Conservation (phyloP, 1,284 basidiomycete genomes). For the Puccinia triticina region DNA sequence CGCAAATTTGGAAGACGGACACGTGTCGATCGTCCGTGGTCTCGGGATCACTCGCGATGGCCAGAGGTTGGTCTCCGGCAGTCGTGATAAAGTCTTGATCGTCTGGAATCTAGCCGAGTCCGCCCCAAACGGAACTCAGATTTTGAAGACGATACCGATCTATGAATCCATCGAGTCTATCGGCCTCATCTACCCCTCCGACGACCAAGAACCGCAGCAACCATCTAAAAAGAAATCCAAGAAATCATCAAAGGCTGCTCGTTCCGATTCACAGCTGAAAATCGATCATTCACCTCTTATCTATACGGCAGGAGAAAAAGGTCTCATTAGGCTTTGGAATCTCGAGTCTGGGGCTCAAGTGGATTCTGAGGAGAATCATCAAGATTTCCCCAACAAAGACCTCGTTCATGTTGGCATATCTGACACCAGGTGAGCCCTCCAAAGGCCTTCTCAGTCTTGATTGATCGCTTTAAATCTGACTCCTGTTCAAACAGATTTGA, state of each 20-base stretch:
- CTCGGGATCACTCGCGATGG: constrained; percentile 82
- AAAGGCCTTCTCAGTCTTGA: neutral
- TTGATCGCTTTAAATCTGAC: neutral
- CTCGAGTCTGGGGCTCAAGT: constrained; percentile 68
- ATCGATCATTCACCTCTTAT: constrained; percentile 65
- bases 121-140: constrained; percentile 61
- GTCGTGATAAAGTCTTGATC: constrained; percentile 83
- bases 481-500: constrained; percentile 45
- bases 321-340: constrained; percentile 81
- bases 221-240: constrained; percentile 52
- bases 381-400: constrained; percentile 15
- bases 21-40: constrained; percentile 85
- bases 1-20: constrained; percentile 76
- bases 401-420: constrained; percentile 32
- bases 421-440: constrained; percentile 46
- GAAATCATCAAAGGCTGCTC: constrained; percentile 64
- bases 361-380: constrained; percentile 35
- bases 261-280: constrained; percentile 60
- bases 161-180: constrained; percentile 85
- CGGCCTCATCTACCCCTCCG: constrained; percentile 66
- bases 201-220: neutral
- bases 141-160: constrained; percentile 81
- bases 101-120: constrained; percentile 74
- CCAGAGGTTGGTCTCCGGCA: constrained; percentile 81
- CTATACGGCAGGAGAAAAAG: constrained; percentile 87